phyloP scores from a whole-genome alignment of 192 early-diverging fungal species.

The Mortierella antarctica region DNA sequence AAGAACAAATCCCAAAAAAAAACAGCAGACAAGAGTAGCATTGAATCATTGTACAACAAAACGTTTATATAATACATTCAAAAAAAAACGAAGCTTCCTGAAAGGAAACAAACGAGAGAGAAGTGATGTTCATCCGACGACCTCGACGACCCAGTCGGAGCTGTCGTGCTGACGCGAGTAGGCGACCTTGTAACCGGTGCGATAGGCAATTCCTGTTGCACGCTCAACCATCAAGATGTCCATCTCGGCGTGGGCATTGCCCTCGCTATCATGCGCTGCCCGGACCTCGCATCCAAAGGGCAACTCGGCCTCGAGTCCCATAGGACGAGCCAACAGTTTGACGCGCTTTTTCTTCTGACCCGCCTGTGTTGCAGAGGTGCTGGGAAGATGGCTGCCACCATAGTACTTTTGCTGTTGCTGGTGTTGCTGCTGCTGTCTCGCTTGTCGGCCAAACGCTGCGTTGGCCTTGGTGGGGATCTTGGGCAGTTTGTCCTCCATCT shows the following conservation, averaged over 20 bases:
- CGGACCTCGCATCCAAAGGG: constrained; percentile 48
- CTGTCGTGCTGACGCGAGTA: constrained; percentile 44
- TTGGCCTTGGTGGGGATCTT: constrained; percentile 41
- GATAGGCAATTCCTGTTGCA: constrained; percentile 29
- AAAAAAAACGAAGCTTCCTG: too few species aligned
- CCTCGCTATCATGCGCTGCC: constrained; percentile 21
- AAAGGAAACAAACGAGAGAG: too few species aligned
- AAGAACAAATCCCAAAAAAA: too few species aligned
- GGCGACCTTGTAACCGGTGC: constrained; percentile 42
- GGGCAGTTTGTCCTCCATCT: constrained; percentile 32
- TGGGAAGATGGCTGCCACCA: constrained; percentile 47
- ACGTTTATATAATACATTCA: too few species aligned
- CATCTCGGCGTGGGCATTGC: constrained; percentile 39
- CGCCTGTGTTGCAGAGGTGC: constrained; percentile 8
- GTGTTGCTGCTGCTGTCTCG: neutral
- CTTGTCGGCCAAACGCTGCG: neutral
- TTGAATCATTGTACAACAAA: too few species aligned
- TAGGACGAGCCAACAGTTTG: constrained; percentile 19
- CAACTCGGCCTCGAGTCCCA: constrained; percentile 47
- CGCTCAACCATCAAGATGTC: constrained; percentile 51
- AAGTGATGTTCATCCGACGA: constrained; percentile 15
- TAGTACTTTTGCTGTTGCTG: constrained; percentile 21
- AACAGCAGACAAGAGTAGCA: too few species aligned
- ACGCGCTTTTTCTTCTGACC: constrained; percentile 21
- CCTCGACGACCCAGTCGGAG: constrained; percentile 38